These are phyloP conservation scores for Nakazawaea wickerhamii DNA, from an alignment of 805 yeast species.

Conservation along the genomic window DNA sequence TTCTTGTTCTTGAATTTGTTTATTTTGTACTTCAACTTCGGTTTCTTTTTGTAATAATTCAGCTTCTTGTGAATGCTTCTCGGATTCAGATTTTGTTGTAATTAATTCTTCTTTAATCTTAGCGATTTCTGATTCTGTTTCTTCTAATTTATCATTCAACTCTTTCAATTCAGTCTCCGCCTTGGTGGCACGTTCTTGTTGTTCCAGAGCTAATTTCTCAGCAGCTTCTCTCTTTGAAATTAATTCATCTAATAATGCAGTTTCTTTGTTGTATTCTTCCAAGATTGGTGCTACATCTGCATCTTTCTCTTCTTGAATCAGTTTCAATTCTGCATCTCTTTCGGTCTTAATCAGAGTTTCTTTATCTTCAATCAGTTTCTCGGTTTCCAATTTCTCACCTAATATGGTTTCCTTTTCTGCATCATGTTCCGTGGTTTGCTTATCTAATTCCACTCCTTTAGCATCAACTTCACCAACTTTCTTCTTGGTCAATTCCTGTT, in stretches of 20 bases:
- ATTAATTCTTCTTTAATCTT: constrained; percentile 34
- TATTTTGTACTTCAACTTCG: constrained; percentile 20
- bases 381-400: constrained; percentile 36
- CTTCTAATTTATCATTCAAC: constrained; percentile 38
- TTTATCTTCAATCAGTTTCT: constrained; percentile 36
- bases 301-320: constrained; percentile 47
- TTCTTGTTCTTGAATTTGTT: constrained; percentile 24
- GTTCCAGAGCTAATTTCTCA: constrained; percentile 39
- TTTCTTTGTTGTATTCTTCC: constrained; percentile 46
- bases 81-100: constrained; percentile 24
- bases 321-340: constrained; percentile 41
- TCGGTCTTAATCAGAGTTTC: constrained; percentile 39
- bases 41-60: constrained; percentile 12
- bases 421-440: constrained; percentile 33
- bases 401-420: constrained; percentile 35
- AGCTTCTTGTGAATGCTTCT: constrained; percentile 23
- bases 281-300: constrained; percentile 49
- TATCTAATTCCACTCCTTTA: constrained; percentile 37
- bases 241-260: constrained; percentile 42
- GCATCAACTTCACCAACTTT: constrained; percentile 35
- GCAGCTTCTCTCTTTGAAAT: constrained; percentile 43
- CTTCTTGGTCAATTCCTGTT: constrained; percentile 35
- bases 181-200: constrained; percentile 38
- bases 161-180: constrained; percentile 36
- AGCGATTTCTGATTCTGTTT: constrained; percentile 35